These are phyloP conservation scores for Termitomyces sp. DNA, from an alignment of 768 basidiomycete species.

Conservation along the genomic window DNA sequence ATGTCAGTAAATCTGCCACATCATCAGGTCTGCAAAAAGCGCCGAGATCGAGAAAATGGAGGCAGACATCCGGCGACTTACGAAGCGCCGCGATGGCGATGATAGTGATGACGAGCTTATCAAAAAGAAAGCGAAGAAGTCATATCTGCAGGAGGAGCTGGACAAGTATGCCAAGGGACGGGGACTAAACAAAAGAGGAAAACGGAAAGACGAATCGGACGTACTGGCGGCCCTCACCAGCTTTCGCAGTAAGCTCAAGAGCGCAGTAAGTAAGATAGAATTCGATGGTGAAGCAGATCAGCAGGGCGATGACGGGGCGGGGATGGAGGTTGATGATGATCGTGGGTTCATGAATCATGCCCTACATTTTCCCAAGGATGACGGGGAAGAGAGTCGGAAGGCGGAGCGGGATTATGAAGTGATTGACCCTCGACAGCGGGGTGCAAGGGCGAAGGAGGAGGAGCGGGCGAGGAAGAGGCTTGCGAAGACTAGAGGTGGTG, in stretches of 20 bases:
- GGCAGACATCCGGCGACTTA: slow-evolving; percentile 76
- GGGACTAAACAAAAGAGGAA: slow-evolving; percentile 50
- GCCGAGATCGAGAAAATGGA: slow-evolving; percentile 86
- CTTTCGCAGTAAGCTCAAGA: slow-evolving; percentile 68
- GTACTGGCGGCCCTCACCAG: slow-evolving; percentile 62
- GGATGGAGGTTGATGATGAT: slow-evolving; percentile 77
- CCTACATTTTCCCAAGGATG: slow-evolving; percentile 74
- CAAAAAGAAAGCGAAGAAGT: slow-evolving; percentile 56
- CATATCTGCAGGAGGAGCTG: slow-evolving; percentile 76
- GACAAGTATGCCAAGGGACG: slow-evolving; percentile 72
- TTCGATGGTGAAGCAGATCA: slow-evolving; percentile 15
- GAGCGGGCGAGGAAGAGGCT: slow-evolving; percentile 61
- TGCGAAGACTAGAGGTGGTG: slow-evolving; percentile 27
- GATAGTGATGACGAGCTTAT: slow-evolving; percentile 63
- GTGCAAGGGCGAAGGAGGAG: slow-evolving; percentile 74
- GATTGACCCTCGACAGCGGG: slow-evolving; percentile 74
- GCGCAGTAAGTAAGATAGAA: slow-evolving; percentile 23
- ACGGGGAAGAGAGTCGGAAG: slow-evolving; percentile 68
- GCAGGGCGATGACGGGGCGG: slow-evolving; percentile 31
- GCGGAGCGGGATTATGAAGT: slow-evolving; percentile 87
- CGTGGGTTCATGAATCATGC: slow-evolving; percentile 68
- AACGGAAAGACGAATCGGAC: slow-evolving; percentile 64
- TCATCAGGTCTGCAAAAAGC: slow-evolving; percentile 53
- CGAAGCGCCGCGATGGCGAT: slow-evolving; percentile 50
- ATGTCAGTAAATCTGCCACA: background rate